Evolutionary conservation across 176 grass and related monocot species (phyloP).

Genomic region (Luzula sylvatica): DNA sequence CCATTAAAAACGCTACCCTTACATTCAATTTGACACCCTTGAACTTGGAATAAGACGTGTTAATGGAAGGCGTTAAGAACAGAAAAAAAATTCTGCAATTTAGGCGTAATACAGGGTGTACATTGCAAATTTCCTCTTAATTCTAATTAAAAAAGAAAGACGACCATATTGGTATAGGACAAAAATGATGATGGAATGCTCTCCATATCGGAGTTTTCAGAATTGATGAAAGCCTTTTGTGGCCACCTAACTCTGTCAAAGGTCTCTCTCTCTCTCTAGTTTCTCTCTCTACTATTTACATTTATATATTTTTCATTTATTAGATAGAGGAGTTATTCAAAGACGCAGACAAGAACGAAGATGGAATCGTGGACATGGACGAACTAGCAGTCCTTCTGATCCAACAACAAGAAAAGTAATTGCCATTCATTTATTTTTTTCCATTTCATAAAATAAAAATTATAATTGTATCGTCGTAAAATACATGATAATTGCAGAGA

Average conservation of each 20-base stretch:
- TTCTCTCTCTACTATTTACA: not conserved
- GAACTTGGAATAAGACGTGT: too few species aligned
- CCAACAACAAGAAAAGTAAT: slow-evolving; percentile 83
- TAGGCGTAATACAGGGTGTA: too few species aligned
- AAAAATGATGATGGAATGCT: slow-evolving; percentile 59
- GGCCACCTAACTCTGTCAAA: slow-evolving; percentile 55
- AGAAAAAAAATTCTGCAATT: too few species aligned
- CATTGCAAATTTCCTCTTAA: not conserved
- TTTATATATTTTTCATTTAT: slow-evolving; percentile 3
- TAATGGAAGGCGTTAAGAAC: too few species aligned
- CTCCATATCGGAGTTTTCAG: slow-evolving; percentile 67
- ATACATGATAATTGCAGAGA: slow-evolving; percentile 47
- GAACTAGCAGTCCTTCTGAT: slow-evolving; percentile 67
- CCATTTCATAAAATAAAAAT: too few species aligned
- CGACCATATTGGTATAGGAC: slow-evolving; percentile 43
- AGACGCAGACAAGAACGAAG: slow-evolving; percentile 74
- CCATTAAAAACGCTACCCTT: too few species aligned
- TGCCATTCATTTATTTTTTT: not conserved
- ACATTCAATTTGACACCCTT: too few species aligned
- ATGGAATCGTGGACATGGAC: slow-evolving; percentile 94
- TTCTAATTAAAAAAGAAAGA: not conserved
- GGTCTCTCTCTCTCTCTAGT: slow-evolving; percentile 27
- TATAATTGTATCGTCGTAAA: too few species aligned
- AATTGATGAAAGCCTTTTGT: slow-evolving; percentile 90
- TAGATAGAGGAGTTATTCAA: slow-evolving; percentile 86